Base-by-base conservation (phyloP, 1,139 yeast species). In the Sugiyamaella novakii region DNA sequence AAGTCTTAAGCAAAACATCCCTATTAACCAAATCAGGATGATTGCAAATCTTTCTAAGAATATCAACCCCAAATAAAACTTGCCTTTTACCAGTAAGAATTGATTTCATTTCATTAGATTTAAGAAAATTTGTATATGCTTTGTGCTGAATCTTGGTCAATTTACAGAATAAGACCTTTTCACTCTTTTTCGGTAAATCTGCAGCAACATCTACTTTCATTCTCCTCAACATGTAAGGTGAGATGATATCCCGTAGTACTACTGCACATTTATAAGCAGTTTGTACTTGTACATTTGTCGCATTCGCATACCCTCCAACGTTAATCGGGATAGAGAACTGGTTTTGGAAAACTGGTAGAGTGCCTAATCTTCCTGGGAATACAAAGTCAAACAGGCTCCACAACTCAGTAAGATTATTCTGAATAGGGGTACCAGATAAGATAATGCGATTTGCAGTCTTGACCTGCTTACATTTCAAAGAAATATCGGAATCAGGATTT, bases 301-400 rank as follows among this genome's bases (percentile, higher is more conserved):
- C 98, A 70, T 92, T 92, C 1, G 98, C 96, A 67, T 94, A 92
- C 0, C 99, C 99, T n/a, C 98, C 99, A 68, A 87, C 78, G 61
- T 89, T 91, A 35, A 92, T 94, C 0, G 98, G 99, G 2, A 84
- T 75, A 1, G 96, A 85, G 66, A 92, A 92, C 63, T 92, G 96
- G 49, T 80, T 84, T 64, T 91, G 96, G 61, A 92, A 92, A 0
- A 94, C 92, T 0, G 99, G 98, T 17, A 92, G 70, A 0, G 98
- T 94, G 0, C 98, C 98, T 27, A 92, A 69, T 51, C 95, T 72
- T 0, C 98, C 98, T 0, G 98, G 98, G 61, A 85, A 91, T 3
- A 91, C 86, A 69, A 92, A 92, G 63, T 92, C 98, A 71, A 92
- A 92, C 45, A 92, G 70, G 46, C 96, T 86, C 98, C 98, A 92